Conservation (phyloP, 768 basidiomycete genomes). For the Dioszegia hungarica region DNA sequence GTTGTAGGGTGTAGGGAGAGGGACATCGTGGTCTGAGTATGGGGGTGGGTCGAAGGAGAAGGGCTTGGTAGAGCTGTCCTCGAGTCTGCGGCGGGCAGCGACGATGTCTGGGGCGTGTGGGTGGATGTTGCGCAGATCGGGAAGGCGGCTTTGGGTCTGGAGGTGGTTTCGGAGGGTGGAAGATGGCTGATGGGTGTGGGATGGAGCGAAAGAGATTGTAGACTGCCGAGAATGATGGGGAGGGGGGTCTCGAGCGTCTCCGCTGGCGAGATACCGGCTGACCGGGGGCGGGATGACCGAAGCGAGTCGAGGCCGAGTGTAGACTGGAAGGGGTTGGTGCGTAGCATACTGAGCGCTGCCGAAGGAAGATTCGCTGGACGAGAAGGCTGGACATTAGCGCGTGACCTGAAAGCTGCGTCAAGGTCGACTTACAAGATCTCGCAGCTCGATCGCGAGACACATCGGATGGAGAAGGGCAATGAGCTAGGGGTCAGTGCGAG, state of each 20-base stretch:
- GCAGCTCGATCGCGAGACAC: too few species aligned
- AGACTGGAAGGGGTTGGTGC: not conserved
- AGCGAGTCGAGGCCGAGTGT: not conserved
- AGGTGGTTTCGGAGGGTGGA: too few species aligned
- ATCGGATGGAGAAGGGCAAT: too few species aligned
- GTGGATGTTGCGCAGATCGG: constrained; percentile 1
- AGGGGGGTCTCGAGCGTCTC: too few species aligned
- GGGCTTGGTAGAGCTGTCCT: constrained; percentile 15
- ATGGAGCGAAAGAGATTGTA: too few species aligned
- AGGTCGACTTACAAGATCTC: not conserved
- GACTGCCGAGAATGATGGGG: not conserved
- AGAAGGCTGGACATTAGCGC: not conserved
- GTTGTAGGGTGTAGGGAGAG: constrained; percentile 37
- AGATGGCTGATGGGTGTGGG: too few species aligned
- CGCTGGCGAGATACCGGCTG: not conserved
- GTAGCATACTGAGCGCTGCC: not conserved
- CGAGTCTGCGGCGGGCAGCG: not conserved
- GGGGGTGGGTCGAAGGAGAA: constrained; percentile 26
- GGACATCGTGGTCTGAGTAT: constrained; percentile 26
- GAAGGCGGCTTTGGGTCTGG: not conserved
- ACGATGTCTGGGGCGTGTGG: not conserved
- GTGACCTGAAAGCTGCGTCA: not conserved
- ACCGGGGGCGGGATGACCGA: not conserved
- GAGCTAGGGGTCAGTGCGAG: too few species aligned
- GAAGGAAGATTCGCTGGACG: not conserved